Evolutionary conservation across 768 basidiomycete genomes (phyloP), one percentile per base, ranked within the genome.

Genomic region (Symmetrospora coprosmae): DNA sequence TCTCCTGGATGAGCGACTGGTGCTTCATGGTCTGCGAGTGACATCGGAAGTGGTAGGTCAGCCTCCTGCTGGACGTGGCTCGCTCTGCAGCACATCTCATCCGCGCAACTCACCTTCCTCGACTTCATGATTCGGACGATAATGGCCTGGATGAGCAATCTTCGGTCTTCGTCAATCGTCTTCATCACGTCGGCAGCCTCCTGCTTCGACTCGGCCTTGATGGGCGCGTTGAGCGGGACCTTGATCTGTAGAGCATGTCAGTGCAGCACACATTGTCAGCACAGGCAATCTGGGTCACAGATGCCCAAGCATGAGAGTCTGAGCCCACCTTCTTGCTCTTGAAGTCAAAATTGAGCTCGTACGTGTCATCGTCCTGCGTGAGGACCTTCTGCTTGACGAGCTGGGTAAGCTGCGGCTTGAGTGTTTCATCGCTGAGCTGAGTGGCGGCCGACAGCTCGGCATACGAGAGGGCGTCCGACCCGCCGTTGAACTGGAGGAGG

Each of bases 151-250:
- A 94, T 89, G 61, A 90, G 82, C 67, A 91, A 86, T 78, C 94
- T 94, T 62, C 92, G 82, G 70, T 97, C 94, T 74, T 96, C 91
- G 66, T 94, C 92, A 4, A 96, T 90, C 5, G 82, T 86, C 78
- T 89, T 90, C 69, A 94, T 75, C 8, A 94, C 88, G 66, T 94
- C 88, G 0, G 79, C 79, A 8, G 83, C 80, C 70, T 97, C 92
- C 6, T 85, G 83, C 78, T 90, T 92, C 63, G 86, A 83, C 72
- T 97, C 94, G 1, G 88, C 82, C 76, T 88, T 92, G 74, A 99
- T 86, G 0, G 90, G 87, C 71, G 81, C 79, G 74, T 73, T 72
- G 50, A 72, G 65, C 39, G 56, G 60, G 21, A 73, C 66, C 34
- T 68, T 60, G 60, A 72, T 71, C 70, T 69, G 30, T n/a, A n/a